A percentile compares a stretch with the other conserved stretches of the same genome.
Conservation (phyloP, 345 rosid genomes). For the Psidium friedrichsthalianum region DNA sequence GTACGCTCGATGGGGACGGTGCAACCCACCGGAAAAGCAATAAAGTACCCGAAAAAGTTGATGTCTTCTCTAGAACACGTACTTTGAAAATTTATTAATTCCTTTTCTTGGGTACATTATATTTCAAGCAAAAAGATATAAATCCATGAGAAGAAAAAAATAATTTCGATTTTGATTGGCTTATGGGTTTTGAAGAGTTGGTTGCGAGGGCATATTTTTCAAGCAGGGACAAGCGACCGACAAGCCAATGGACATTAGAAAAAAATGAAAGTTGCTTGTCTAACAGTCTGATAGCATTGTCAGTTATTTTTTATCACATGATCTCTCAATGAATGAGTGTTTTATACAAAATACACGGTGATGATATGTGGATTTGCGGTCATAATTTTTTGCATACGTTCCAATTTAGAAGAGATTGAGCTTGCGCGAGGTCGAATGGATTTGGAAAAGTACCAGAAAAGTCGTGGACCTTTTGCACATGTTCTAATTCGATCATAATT, state of each 20-base stretch:
- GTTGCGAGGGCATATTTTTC: not conserved
- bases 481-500: too few species aligned
- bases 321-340: too few species aligned
- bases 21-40: slow-evolving; percentile 4
- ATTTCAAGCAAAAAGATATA: not conserved
- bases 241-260: not conserved
- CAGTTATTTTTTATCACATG: too few species aligned
- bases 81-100: not conserved
- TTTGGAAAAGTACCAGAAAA: too few species aligned
- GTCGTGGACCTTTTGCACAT: too few species aligned
- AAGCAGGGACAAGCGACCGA: not conserved
- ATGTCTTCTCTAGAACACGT: not conserved
- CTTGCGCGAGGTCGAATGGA: too few species aligned
- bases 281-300: too few species aligned
- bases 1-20: slow-evolving; percentile 20
- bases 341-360: too few species aligned
- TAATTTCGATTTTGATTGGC: not conserved
- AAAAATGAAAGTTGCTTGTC: too few species aligned
- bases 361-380: too few species aligned
- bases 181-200: not conserved
- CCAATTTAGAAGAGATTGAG: not conserved
- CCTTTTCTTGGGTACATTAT: not conserved
- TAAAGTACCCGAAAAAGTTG: not conserved
- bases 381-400: too few species aligned
- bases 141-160: not conserved